phyloP scores from a whole-genome alignment of 139 green algal species.

The Marvania coccoides region DNA sequence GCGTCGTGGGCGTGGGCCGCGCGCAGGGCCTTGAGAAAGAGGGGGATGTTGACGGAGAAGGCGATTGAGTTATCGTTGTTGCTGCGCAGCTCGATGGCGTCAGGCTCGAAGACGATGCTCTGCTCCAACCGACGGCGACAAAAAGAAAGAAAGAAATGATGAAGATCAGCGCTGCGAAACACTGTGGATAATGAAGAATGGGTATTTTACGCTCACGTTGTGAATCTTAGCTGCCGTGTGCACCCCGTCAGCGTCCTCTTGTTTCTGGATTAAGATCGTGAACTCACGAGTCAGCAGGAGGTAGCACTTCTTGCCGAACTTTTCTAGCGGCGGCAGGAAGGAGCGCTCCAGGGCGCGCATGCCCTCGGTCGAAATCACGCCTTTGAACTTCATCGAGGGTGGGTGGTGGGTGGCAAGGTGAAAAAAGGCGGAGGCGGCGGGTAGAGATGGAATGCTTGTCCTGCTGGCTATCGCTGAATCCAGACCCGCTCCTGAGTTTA shows the following conservation, averaged over 20 bases:
- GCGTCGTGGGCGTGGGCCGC: constrained; percentile 19
- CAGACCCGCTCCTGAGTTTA: too few species aligned
- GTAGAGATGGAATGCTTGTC: background rate
- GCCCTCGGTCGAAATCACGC: constrained; percentile 42
- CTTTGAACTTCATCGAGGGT: constrained; percentile 77
- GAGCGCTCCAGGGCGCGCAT: constrained; percentile 40
- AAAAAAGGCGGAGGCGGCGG: too few species aligned
- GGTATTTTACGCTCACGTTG: background rate
- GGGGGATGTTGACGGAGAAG: constrained; percentile 53
- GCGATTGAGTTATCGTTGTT: constrained; percentile 61
- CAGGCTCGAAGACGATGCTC: constrained; percentile 53
- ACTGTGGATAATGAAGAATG: background rate
- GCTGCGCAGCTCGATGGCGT: constrained; percentile 38
- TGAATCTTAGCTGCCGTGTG: constrained; percentile 33
- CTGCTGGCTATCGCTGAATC: background rate
- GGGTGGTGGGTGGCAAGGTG: too few species aligned
- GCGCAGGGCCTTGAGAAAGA: constrained; percentile 61
- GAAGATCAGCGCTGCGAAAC: background rate
- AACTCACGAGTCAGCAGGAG: constrained; percentile 52
- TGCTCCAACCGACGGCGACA: too few species aligned
- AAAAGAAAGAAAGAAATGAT: background rate
- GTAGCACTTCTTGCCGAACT: constrained; percentile 67
- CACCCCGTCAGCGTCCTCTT: constrained; percentile 55
- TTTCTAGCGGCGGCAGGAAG: constrained; percentile 69
- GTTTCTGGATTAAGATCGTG: constrained; percentile 56